These are phyloP conservation scores for Paramarasmius palmivorus DNA, from an alignment of 1,284 basidiomycete genomes.

Conservation along the genomic window DNA sequence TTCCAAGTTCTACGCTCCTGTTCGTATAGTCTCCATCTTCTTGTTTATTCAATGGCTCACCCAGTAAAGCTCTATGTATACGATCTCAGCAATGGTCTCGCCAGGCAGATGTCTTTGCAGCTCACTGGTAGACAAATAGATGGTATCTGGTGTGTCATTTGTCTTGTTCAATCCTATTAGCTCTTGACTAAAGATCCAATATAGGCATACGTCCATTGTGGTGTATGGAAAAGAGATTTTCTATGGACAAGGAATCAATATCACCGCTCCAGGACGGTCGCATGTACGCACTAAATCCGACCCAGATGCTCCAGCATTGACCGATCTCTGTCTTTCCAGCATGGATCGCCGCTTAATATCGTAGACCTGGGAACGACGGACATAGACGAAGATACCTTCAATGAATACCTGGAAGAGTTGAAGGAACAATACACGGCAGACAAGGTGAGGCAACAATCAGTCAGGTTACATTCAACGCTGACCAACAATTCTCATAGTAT, in stretches of 20 bases:
- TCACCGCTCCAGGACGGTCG: slow-evolving; percentile 69
- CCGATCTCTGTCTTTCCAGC: slow-evolving; percentile 45
- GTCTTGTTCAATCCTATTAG: neutral
- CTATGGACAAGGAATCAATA: slow-evolving; percentile 84
- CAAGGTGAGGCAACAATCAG: slow-evolving; percentile 52
- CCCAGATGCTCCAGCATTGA: neutral
- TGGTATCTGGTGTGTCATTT: slow-evolving; percentile 72
- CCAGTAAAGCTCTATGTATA: slow-evolving; percentile 84
- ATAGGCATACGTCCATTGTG: slow-evolving; percentile 88
- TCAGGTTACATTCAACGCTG: neutral
- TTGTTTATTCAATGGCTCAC: slow-evolving; percentile 13
- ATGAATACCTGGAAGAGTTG: slow-evolving; percentile 79
- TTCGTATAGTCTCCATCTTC: neutral
- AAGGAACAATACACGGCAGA: slow-evolving; percentile 81
- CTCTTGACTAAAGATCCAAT: neutral
- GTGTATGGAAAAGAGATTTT: slow-evolving; percentile 85
- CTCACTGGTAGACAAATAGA: slow-evolving; percentile 87
- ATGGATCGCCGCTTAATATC: slow-evolving; percentile 76
- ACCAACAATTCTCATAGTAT: slow-evolving; percentile 61
- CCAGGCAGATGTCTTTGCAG: slow-evolving; percentile 71
- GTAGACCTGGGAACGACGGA: slow-evolving; percentile 82
- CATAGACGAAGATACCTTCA: slow-evolving; percentile 82
- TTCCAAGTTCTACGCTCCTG: neutral
- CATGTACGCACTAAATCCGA: slow-evolving; percentile 54
- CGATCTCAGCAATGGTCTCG: slow-evolving; percentile 87